Evolutionary conservation across 2,329 filamentous ascomycete genomes (phyloP), one percentile per base, ranked within the genome.

Genomic region (Penicillium glabrum): DNA sequence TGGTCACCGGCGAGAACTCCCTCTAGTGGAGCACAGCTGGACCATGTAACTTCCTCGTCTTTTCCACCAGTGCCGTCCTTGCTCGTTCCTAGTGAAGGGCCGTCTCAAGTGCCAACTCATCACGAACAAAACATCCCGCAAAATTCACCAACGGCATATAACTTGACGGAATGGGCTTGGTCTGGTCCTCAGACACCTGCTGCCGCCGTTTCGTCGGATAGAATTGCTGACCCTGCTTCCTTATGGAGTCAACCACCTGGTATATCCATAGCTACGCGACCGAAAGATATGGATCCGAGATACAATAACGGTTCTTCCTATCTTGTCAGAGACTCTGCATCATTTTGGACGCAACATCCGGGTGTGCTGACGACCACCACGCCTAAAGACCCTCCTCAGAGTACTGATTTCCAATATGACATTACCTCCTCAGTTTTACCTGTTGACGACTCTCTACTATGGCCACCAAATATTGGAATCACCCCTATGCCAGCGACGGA

Each of bases 291-390:
- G 14, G 46, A 46, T 14, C 10, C 29, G 2, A 46, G 24, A 6
- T 51, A 47, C 19, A 33, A 37, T 27, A 45, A 26, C 7, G 46
- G n/a, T 11, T 4, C 41, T 9, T 52, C 45, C 9, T 35, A 48
- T 47, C 51, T 57, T 13, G 33, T 59, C 13, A 37, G 55, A 23
- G 48, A 59, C 44, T 37, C 59, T n/a, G 54, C 56, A 1, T 35
- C 46, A 1, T 61, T 61, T 26, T 61, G 59, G 59, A 57, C 47
- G 3, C 53, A 57, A 10, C 44, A 57, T 35, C 45, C 53, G 10
- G 39, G 54, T 14, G 11, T 35, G 6, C 3, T 55, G 2, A 49
- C 24, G 3, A 43, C 41, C 3, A 58, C 47, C 19, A 44, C 59
- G 4, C 47, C 56, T 19, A 14, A 16, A 33, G 31, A 7, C 13